phyloP scores from a whole-genome alignment of 139 green algal genomes.

The Bryopsis sp. region DNA sequence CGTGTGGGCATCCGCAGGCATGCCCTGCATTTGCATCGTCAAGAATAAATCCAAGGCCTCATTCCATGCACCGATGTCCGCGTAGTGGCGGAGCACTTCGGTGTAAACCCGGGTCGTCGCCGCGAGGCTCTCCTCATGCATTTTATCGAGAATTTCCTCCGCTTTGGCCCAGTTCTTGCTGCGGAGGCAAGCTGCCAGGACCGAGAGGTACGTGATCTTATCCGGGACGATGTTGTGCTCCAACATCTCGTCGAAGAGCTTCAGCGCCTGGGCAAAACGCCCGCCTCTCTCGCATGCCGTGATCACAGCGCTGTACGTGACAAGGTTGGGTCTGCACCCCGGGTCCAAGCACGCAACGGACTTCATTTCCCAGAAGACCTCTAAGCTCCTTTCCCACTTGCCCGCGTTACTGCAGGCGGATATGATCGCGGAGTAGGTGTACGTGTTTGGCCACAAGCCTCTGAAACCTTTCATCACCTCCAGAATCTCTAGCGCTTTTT shows the following conservation, averaged over 20 bases:
- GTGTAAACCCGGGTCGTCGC: constrained; percentile 7
- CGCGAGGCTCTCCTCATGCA: constrained; percentile 4
- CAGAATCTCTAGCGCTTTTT: constrained; percentile 36
- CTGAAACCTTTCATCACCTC: constrained; percentile 39
- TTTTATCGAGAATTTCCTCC: constrained; percentile 12
- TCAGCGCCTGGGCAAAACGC: constrained; percentile 44
- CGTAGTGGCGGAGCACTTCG: constrained; percentile 7
- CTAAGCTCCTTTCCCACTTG: constrained; percentile 14
- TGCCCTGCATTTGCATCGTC: constrained; percentile 19
- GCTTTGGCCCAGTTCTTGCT: constrained; percentile 12
- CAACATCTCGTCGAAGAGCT: constrained; percentile 17
- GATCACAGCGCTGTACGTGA: constrained; percentile 69
- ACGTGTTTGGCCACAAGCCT: constrained; percentile 30
- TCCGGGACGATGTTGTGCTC: constrained; percentile 6
- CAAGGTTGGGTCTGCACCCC: constrained; percentile 55
- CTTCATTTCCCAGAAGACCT: constrained; percentile 19
- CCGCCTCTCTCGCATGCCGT: constrained; percentile 47
- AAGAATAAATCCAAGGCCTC: constrained; percentile 19
- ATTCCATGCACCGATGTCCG: not conserved
- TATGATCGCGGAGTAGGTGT: constrained; percentile 37
- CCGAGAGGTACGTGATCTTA: constrained; percentile 16
- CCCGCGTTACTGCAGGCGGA: constrained; percentile 12
- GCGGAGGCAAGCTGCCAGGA: constrained; percentile 10
- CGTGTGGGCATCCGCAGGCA: not conserved
- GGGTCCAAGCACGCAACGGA: not conserved